Percentiles rank a stretch among this genome's conserved stretches.
Conservation (phyloP, 1,284 basidiomycete species). For the Naganishia cerealis region DNA sequence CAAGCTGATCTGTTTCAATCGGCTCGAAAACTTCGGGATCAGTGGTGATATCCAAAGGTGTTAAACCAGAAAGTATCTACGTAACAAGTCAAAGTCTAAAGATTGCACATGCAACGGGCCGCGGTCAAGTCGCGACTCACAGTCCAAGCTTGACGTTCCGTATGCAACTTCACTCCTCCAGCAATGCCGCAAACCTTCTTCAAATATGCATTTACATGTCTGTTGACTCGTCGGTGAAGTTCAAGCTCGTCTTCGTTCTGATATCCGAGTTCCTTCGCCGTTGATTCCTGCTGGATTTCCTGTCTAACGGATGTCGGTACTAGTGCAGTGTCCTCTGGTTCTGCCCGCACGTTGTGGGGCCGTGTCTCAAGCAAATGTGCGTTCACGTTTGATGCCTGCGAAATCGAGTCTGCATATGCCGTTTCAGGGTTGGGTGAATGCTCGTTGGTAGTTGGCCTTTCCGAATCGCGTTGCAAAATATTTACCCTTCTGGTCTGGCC, state of each 20-base stretch:
- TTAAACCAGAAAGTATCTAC: slow-evolving; percentile 4
- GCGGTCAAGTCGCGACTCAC: neutral
- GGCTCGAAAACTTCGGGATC: slow-evolving; percentile 24
- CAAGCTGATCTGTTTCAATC: slow-evolving; percentile 15
- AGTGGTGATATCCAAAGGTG: neutral
- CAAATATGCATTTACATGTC: slow-evolving; percentile 19
- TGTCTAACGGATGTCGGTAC: too few species aligned
- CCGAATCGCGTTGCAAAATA: neutral
- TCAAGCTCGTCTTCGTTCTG: neutral
- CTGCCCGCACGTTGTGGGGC: too few species aligned
- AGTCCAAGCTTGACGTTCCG: slow-evolving; percentile 11
- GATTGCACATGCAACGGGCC: neutral
- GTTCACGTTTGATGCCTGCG: too few species aligned
- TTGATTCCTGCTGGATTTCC: neutral
- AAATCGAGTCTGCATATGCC: too few species aligned
- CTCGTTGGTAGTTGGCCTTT: too few species aligned
- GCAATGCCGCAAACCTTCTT: slow-evolving; percentile 12
- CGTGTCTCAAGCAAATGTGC: too few species aligned
- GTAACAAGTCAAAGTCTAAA: neutral
- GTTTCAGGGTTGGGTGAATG: too few species aligned
- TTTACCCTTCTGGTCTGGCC: neutral
- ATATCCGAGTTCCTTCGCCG: slow-evolving; percentile 6
- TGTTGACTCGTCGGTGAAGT: slow-evolving; percentile 16
- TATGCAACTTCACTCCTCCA: slow-evolving; percentile 11
- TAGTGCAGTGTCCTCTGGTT: too few species aligned